A percentile compares a stretch with the other conserved stretches of the same genome.
These are phyloP conservation scores for Wickerhamomyces mucosus DNA, from an alignment of 805 yeast species.

Conservation along the genomic window DNA sequence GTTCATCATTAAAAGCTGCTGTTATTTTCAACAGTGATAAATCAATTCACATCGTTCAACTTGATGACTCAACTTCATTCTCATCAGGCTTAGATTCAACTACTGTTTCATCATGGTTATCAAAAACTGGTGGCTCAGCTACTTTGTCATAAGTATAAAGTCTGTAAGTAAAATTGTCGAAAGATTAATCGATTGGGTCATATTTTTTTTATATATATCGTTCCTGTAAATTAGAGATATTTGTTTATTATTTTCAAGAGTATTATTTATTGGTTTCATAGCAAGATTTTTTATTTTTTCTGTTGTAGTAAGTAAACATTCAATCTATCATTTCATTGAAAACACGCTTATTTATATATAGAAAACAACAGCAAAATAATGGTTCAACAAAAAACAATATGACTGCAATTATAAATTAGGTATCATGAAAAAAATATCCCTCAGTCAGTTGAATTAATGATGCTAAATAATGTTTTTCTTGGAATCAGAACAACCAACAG, in stretches of 20 bases:
- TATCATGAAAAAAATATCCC: no score
- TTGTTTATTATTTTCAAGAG: no score
- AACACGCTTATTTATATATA: no score
- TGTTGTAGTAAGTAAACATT: no score
- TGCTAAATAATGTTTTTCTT: no score
- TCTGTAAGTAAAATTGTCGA: not conserved
- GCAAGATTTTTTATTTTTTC: no score
- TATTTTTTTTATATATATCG: not conserved
- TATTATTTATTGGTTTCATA: no score
- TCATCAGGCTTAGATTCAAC: constrained; percentile 40
- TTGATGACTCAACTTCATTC: constrained; percentile 46
- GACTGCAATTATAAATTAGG: no score
- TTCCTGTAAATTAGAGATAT: not conserved
- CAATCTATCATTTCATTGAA: no score
- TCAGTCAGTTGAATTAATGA: no score
- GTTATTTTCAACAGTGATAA: constrained; percentile 60
- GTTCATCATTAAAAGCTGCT: constrained; percentile 77
- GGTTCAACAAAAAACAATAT: no score
- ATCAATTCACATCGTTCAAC: constrained; percentile 46
- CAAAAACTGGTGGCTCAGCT: constrained; percentile 40
- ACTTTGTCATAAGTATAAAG: constrained; percentile 15
- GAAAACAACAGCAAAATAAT: no score
- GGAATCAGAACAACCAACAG: constrained; percentile 40
- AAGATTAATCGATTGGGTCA: not conserved
- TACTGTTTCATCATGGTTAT: constrained; percentile 55